Conservation (phyloP, 2,329 filamentous ascomycete genomes). For the Claviceps paspali region DNA sequence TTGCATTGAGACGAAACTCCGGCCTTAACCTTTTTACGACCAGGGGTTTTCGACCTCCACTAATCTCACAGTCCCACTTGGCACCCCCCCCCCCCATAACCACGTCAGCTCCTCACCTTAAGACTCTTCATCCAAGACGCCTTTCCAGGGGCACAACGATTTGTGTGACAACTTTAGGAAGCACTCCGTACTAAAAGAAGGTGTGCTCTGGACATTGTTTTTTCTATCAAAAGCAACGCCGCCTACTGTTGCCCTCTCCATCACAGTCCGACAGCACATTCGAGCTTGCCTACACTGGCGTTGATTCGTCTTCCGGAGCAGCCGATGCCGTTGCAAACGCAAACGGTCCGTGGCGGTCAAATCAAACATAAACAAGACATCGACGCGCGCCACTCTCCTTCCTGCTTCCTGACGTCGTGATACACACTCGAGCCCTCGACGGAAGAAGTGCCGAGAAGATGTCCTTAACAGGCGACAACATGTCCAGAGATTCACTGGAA, state of each 20-base stretch:
- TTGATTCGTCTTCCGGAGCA: conserved; percentile 1
- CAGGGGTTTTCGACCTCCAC: conserved; percentile 3
- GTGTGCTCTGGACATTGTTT: no score
- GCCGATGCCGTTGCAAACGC: conserved; percentile 1
- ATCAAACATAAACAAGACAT: conserved; percentile 1
- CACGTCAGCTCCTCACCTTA: conserved; percentile 5
- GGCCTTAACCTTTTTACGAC: background rate
- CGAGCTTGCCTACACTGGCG: background rate
- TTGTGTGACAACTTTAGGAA: background rate
- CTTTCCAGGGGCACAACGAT: conserved; percentile 6
- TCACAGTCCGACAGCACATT: no score
- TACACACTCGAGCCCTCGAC: conserved; percentile 9
- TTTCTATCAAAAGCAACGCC: background rate
- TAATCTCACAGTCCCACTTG: conserved; percentile 8
- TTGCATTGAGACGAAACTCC: background rate
- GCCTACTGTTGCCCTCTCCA: no score
- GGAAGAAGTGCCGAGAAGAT: conserved; percentile 11
- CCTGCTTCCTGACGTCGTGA: conserved; percentile 8
- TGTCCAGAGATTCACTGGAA: conserved; percentile 5
- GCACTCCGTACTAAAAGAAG: no score
- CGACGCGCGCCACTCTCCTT: conserved; percentile 1
- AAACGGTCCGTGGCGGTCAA: background rate
- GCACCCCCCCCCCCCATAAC: no score
- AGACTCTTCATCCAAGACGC: conserved; percentile 4
- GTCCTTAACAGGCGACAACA: conserved; percentile 18